These are phyloP conservation scores for Venturia pyrina DNA, from an alignment of 2,329 filamentous ascomycete species.

Conservation along the genomic window DNA sequence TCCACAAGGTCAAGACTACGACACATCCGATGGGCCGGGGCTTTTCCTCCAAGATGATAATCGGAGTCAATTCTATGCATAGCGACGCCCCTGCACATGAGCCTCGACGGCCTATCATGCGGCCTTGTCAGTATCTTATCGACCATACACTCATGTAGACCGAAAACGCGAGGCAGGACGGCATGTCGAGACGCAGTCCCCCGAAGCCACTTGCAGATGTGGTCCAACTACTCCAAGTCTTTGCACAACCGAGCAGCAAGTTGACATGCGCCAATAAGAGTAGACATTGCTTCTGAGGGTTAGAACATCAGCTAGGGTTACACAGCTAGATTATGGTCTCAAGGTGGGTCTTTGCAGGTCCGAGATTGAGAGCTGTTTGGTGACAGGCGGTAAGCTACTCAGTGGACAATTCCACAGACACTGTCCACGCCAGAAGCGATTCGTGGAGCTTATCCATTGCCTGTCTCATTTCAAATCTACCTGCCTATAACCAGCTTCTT, in stretches of 20 bases:
- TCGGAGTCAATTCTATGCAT: slow-evolving; percentile 2
- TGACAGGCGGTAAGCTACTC: slow-evolving; percentile 2
- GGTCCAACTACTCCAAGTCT: background rate
- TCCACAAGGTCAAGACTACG: slow-evolving; percentile 3
- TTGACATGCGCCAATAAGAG: slow-evolving; percentile 4
- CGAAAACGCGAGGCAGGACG: background rate
- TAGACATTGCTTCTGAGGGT: background rate
- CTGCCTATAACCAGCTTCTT: background rate
- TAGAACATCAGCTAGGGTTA: background rate
- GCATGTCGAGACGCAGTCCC: background rate
- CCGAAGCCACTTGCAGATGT: background rate
- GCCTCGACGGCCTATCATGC: slow-evolving; percentile 3
- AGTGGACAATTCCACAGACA: background rate
- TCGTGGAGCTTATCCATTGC: background rate
- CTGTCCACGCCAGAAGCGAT: background rate
- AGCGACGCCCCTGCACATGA: background rate
- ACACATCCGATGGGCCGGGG: background rate
- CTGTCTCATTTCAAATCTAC: background rate
- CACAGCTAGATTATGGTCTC: slow-evolving; percentile 3
- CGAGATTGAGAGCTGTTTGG: background rate
- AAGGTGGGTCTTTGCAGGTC: background rate
- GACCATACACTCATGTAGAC: background rate
- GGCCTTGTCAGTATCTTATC: background rate
- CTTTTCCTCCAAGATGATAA: background rate
- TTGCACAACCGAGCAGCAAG: slow-evolving; percentile 1